A percentile compares a stretch with the other conserved stretches of the same genome.
Conservation (phyloP, 2,329 filamentous ascomycete genomes). For the Rhexocercosporidium sp. region DNA sequence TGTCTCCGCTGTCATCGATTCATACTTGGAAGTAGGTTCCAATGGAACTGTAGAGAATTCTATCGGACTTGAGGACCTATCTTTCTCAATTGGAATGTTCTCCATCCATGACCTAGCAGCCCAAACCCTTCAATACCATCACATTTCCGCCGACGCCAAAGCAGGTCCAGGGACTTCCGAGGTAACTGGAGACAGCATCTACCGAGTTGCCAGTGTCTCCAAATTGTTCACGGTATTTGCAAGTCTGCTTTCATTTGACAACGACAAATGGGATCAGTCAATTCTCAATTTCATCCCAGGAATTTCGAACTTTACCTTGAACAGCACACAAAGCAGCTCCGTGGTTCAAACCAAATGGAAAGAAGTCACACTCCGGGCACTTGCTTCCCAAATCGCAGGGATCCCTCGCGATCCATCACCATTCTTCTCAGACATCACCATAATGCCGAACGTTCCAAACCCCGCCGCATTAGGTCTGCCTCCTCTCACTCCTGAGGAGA, state of each 20-base stretch:
- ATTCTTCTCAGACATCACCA: not conserved
- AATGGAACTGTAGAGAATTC: not conserved
- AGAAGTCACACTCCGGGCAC: conserved; percentile 10
- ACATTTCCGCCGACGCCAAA: not conserved
- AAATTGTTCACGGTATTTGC: conserved; percentile 56
- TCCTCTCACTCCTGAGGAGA: not conserved
- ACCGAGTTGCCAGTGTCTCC: conserved; percentile 83
- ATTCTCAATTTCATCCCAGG: conserved; percentile 7
- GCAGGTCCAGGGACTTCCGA: not conserved
- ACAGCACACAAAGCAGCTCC: not conserved
- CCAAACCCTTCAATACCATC: not conserved
- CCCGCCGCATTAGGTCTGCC: conserved; percentile 4
- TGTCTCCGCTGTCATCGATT: not conserved
- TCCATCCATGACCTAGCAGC: not conserved
- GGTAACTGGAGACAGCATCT: conserved; percentile 55
- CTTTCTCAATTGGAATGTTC: conserved; percentile 7
- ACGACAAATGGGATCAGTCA: conserved; percentile 10
- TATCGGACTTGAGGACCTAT: not conserved
- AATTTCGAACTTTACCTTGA: not conserved
- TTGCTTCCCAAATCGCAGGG: conserved; percentile 11
- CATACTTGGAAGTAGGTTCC: not conserved
- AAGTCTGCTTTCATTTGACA: not conserved
- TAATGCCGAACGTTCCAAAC: not conserved
- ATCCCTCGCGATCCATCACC: conserved; percentile 6
- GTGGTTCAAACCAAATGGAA: conserved; percentile 3